Base-by-base conservation (phyloP, 2,329 filamentous ascomycete genomes). In the Ascochyta fabae region DNA sequence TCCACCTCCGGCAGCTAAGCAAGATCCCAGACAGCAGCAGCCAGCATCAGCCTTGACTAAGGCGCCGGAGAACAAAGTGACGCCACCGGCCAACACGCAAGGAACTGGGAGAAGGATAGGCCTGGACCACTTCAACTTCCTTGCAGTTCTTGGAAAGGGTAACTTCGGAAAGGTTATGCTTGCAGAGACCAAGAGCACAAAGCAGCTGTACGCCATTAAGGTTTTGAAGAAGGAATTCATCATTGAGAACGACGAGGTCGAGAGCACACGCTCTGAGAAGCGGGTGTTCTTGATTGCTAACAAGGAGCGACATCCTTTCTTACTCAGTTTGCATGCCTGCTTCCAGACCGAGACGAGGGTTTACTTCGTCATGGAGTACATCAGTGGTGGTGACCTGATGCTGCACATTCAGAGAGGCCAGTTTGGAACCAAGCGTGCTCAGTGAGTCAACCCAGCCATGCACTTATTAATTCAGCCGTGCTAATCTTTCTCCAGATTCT, bases 111-210 rank as follows among this genome's bases (percentile, higher is more conserved):
- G 89, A 70, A 87, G 94, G 48, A 98, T 99, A 72, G 95, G 95
- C 16, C 82, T 99, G 41, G 96, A 99, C 74, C 93, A 99, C 78
- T 99, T 99, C 84, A 99, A 99, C 76, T 99, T 99, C 84, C 84
- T 99, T 63, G 94, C 96, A 62, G 95, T 99, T 49, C 86, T 99
- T 62, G 95, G 95, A 73, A 99, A 99, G 79, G 95, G 95, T 80
- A 99, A 99, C 79, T 99, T 99, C 73, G 95, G 95, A 76, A 99
- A 99, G 79, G 95, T 99, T 79, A 99, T 99, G 95, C 82, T 99
- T 76, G 95, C 95, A 2, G 96, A 99, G 79, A 96, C 95, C 1
- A 99, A 99, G 82, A 88, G 87, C 51, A 88, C 90, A 9, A 91
- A 93, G 77, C 90, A 94, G 75, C 83, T 99, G 7, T 99, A 98